Base-by-base conservation (phyloP, 495 filamentous ascomycete genomes). In the Penicillium simplicissimum region DNA sequence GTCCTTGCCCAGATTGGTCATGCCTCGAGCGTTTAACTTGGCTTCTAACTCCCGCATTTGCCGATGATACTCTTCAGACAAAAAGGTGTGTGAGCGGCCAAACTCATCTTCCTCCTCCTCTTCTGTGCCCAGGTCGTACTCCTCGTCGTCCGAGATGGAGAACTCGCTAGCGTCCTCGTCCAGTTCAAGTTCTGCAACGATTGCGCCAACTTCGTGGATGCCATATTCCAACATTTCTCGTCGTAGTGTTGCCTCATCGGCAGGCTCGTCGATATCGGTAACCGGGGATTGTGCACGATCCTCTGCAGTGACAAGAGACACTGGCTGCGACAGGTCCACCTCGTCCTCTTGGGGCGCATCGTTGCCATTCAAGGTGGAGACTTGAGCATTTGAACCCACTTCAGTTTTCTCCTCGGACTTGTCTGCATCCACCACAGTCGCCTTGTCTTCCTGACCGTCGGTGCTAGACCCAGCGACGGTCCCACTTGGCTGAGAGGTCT, bases 181-280 rank as follows among this genome's bases (percentile, higher is more conserved):
- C 13, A 98, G 69, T 58, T 95, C 84, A 35, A 98, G 80, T 76
- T 97, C 92, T n/a, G 94, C 94, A 8, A 98, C 94, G 2, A 98
- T 89, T 25, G 90, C 84, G 1, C 91, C 91, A 56, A 98, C 87
- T 65, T 97, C 93, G 47, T 86, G 74, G 72, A 95, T 84, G 49
- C 88, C 88, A 67, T 97, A 98, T 60, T 90, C 80, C n/a, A 97
- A 75, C 95, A 98, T 98, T 64, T 97, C 86, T 56, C 88, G 85
- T 11, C 96, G 90, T 3, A 96, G 73, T n/a, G 79, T 78, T 10
- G 90, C 87, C 68, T 96, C 93, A 62, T 96, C 93, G 4, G 80
- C 73, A 0, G 90, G 85, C 66, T 98, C 96, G 56, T 90, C 80
- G 0, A 85, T 59, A 43, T 78, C 67, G 4, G 68, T 66, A 36